Conservation (phyloP, 2,329 filamentous ascomycete species). For the Diaporthe helianthi region DNA sequence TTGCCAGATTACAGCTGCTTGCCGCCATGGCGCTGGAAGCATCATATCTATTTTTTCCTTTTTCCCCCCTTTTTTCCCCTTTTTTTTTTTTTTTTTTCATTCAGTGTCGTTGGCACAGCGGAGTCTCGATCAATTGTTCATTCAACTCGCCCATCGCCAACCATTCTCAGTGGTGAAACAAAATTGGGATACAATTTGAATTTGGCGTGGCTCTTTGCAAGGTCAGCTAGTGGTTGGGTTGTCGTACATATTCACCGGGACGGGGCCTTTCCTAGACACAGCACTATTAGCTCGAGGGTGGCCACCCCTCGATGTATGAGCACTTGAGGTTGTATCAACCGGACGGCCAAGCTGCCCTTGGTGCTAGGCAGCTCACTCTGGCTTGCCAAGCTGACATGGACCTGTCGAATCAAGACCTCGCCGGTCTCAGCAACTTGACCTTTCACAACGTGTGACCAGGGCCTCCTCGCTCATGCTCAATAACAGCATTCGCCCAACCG, state of each 20-base stretch:
- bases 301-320: neutral
- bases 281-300: neutral
- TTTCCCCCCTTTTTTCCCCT: too few relatives aligned
- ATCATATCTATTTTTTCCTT: neutral
- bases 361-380: neutral
- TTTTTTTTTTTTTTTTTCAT: too few relatives aligned
- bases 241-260: neutral
- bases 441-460: neutral
- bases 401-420: slow-evolving; percentile 11
- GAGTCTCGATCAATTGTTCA: neutral
- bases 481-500: neutral
- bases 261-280: neutral
- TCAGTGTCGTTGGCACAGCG: neutral
- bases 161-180: neutral
- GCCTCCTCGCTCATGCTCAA: neutral
- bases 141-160: neutral
- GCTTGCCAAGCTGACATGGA: slow-evolving; percentile 18
- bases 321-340: neutral
- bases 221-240: neutral
- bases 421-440: neutral
- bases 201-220: neutral
- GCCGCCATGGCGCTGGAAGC: neutral
- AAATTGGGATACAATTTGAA: neutral
- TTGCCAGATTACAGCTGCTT: neutral
- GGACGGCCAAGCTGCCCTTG: slow-evolving; percentile 3